Evolutionary conservation across 2,329 filamentous ascomycete genomes (phyloP).

Genomic region (Scedosporium aurantiacum): DNA sequence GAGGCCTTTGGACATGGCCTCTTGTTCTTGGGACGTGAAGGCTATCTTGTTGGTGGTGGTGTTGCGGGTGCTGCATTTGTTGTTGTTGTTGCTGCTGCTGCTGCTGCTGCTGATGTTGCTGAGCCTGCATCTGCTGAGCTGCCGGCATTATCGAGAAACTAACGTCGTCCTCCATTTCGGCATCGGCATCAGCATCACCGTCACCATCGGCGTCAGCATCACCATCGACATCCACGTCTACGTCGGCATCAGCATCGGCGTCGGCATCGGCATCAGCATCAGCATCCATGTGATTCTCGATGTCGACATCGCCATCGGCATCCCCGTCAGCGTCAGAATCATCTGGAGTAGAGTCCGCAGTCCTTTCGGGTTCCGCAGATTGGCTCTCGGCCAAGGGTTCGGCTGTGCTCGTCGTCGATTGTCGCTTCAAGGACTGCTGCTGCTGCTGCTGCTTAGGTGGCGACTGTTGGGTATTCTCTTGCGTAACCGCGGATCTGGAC

Average conservation of each 20-base stretch:
- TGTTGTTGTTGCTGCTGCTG: conserved; percentile 13
- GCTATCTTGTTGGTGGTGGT: conserved; percentile 20
- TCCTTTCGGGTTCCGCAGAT: conserved; percentile 17
- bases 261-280: conserved; percentile 26
- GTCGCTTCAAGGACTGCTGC: conserved; percentile 12
- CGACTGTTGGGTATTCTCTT: conserved; percentile 11
- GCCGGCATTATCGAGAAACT: conserved; percentile 2
- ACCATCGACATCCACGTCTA: conserved; percentile 21
- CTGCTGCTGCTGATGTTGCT: conserved; percentile 13
- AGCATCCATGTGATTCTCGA: conserved; percentile 15
- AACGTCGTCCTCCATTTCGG: conserved; percentile 49
- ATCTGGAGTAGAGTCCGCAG: not conserved
- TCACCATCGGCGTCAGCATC: conserved; percentile 19
- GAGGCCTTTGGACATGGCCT: conserved; percentile 21
- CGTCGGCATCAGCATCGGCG: conserved; percentile 17
- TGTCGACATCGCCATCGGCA: conserved; percentile 27
- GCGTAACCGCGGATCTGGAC: conserved; percentile 12
- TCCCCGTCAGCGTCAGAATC: conserved; percentile 27
- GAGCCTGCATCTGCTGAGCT: not conserved
- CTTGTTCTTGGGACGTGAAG: conserved; percentile 33
- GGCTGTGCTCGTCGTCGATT: conserved; percentile 12
- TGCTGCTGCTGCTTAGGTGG: conserved; percentile 14
- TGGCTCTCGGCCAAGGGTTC: conserved; percentile 24
- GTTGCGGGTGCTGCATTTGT: not conserved
- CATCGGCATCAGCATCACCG: conserved; percentile 23